phyloP scores from a whole-genome alignment of 129 eudicot species.

The Calendula officinalis region DNA sequence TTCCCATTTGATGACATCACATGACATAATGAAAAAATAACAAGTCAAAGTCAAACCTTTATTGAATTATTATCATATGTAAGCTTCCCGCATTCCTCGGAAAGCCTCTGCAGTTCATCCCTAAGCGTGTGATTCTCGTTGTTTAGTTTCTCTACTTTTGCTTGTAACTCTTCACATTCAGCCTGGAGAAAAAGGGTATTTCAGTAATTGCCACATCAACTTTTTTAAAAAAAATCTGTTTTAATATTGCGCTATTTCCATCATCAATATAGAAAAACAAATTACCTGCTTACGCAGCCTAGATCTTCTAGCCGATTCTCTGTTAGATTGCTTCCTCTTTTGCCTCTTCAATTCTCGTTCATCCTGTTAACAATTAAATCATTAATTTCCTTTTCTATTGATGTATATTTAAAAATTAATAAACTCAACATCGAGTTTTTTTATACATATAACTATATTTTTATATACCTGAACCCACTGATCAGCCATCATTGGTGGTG shows the following conservation, averaged over 20 bases:
- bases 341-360: slow-evolving; percentile 91
- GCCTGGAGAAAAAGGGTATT: slow-evolving; percentile 39
- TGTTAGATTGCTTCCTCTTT: slow-evolving; percentile 84
- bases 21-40: not conserved
- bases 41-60: slow-evolving; percentile 43
- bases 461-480: slow-evolving; percentile 71
- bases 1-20: not conserved
- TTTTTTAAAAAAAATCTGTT: not conserved
- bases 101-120: slow-evolving; percentile 66
- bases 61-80: slow-evolving; percentile 69
- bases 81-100: slow-evolving; percentile 78
- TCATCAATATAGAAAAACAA: not conserved
- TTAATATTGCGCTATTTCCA: too few species aligned
- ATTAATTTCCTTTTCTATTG: not conserved
- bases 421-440: not conserved
- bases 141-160: slow-evolving; percentile 58
- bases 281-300: slow-evolving; percentile 89
- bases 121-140: slow-evolving; percentile 60
- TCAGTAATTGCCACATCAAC: not conserved
- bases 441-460: not conserved
- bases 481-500: slow-evolving; percentile 47
- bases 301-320: slow-evolving; percentile 95
- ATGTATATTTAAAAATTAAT: not conserved
- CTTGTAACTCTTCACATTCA: slow-evolving; percentile 93
- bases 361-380: slow-evolving; percentile 46